These are phyloP conservation scores for Tetracladium setigerum DNA, from an alignment of 495 filamentous ascomycete species.

Conservation along the genomic window DNA sequence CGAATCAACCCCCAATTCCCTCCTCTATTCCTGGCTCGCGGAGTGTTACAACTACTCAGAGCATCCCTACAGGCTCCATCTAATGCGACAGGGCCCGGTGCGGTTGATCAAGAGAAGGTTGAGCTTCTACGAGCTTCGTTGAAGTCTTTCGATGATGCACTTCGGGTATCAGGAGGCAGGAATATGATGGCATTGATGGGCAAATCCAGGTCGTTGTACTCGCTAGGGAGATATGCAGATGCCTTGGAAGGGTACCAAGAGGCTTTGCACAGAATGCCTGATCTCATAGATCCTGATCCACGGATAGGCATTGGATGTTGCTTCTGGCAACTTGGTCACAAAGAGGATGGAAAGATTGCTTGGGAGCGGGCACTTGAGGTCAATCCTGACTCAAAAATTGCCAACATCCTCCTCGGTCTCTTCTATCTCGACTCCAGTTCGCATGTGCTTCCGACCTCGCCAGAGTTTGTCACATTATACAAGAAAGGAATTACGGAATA, in stretches of 20 bases:
- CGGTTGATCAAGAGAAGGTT: slow-evolving; percentile 64
- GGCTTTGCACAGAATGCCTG: slow-evolving; percentile 73
- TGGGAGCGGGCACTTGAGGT: slow-evolving; percentile 86
- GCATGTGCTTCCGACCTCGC: slow-evolving; percentile 63
- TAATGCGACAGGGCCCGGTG: slow-evolving; percentile 50
- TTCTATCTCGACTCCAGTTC: slow-evolving; percentile 81
- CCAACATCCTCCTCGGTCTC: slow-evolving; percentile 80
- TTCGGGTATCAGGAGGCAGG: slow-evolving; percentile 68
- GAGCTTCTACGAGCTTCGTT: slow-evolving; percentile 74
- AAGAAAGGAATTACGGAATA: slow-evolving; percentile 91
- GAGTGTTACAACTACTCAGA: slow-evolving; percentile 79
- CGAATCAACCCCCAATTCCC: slow-evolving; percentile 89
- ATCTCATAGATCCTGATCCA: slow-evolving; percentile 89
- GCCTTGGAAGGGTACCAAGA: slow-evolving; percentile 81
- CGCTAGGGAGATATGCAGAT: slow-evolving; percentile 73
- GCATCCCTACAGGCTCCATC: slow-evolving; percentile 75
- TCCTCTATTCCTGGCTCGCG: slow-evolving; percentile 83
- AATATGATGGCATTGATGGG: slow-evolving; percentile 90
- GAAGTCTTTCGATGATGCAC: slow-evolving; percentile 90
- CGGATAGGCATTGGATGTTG: slow-evolving; percentile 92
- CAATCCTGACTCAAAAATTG: slow-evolving; percentile 83
- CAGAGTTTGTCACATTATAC: slow-evolving; percentile 72
- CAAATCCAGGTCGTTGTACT: slow-evolving; percentile 75
- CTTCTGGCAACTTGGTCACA: slow-evolving; percentile 88
- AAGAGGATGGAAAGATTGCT: slow-evolving; percentile 80